Evolutionary conservation across 352 stramenopile genomes (phyloP), one percentile per base, ranked within the genome.

Genomic region (Pythium biforme): DNA sequence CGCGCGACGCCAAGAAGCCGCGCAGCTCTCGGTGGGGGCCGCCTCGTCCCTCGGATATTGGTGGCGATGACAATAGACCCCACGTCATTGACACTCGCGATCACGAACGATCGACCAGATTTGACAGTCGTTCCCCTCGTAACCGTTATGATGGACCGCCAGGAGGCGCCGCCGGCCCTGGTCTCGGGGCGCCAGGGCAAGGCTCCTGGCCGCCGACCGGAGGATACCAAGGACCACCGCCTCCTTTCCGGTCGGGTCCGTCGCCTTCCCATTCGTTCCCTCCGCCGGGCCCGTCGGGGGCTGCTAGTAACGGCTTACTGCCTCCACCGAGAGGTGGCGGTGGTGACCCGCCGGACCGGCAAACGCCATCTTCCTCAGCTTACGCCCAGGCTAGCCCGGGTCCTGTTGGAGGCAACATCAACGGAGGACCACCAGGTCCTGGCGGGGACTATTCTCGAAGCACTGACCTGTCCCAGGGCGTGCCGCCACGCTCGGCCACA

Each of bases 21-120:
- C 79, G 81, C 33, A 72, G 75, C 12, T 92, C 83, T 47, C 81
- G 83, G 20, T 92, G 83, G 83, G 83, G 81, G 1, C 83, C 83
- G 41, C 72, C 81, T 48, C 56, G 70, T 56, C 56, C 70, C 33
- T 69, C 69, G 26, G 31, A 70, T 39, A 66, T 62, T 39, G 29
- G 37, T 19, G 46, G 49, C 2, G 62, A 66, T 40, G 71, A 70
- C 49, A 73, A 72, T 69, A 78, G 75, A 68, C 75, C 78, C 58
- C 59, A 74, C 48, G 72, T 70, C 48, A 83, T 91, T 70, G 62
- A 83, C 63, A 83, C 75, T 48, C 52, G 64, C 45, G 56, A 59
- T 66, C 57, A 41, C 51, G 64, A 62, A 63, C 50, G 56, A 59
- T 66, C 57, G 29, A 53, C 43, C 37, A 55, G 57, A 50, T 64